Base-by-base conservation (phyloP, 176 grass and related monocot species). In the Canna indica region DNA sequence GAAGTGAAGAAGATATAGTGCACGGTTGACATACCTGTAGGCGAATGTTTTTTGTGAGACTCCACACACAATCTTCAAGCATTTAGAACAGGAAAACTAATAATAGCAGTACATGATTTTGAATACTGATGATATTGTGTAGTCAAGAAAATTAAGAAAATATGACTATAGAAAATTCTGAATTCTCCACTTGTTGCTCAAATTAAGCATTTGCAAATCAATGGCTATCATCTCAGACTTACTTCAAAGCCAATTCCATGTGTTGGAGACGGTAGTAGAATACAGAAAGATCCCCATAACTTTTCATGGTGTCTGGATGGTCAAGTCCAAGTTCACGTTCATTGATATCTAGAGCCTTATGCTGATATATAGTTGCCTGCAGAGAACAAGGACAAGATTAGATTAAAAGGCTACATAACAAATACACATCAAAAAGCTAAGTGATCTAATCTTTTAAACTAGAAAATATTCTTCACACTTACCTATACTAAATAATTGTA, bases 201-300 rank as follows among this genome's bases (percentile, higher is more conserved):
- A n/a, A n/a, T n/a, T n/a, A n/a, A n/a, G n/a, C n/a, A n/a, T n/a
- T n/a, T n/a, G n/a, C n/a, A 79, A 83, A 36, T 8, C 32, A 90
- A 69, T 20, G 41, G 54, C 33, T 50, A 78, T 45, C 50, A 44
- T 15, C 44, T 47, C 2, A 72, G 7, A 81, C 90, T 94, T 94
- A 99, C 95, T 94, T 99, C 7, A 99, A 80, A 78, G 95, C 95
- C 86, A 94, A 88, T 80, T 99, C 95, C 60, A 90, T 99, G 65
- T 99, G 95, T 82, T 94, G 95, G 41, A 99, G 95, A 34, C 95
- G 87, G 70, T 99, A 99, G 82, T 99, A 99, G 81, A 99, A 99
- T 42, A 99, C 95, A 78, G 95, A 99, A 75, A 99, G 88, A 78
- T 99, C 95, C 2, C 95, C 95, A 60, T 99, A 99, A 78, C 95